Evolutionary conservation across 176 grass and related monocot species (phyloP), one percentile per base, ranked within the genome.

Genomic region (Bromus sterilis): DNA sequence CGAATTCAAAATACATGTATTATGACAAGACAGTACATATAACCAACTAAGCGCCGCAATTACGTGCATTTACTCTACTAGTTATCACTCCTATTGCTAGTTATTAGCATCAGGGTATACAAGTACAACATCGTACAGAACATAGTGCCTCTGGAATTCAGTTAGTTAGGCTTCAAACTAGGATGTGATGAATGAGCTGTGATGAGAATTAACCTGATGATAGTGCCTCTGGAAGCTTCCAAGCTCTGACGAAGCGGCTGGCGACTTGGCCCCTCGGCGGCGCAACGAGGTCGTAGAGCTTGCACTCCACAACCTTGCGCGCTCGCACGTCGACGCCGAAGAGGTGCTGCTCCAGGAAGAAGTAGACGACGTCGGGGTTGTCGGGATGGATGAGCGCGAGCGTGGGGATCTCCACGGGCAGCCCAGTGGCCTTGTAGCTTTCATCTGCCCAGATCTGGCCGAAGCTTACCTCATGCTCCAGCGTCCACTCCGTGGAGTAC

Each of bases 371-470:
- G 15, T 15, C 30, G 72, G 72, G 48, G 72, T 75, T 55, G 10
- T 56, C 31, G 20, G 72, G 72, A 21, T 75, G 72, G 72, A 75
- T 56, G 49, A 75, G 72, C 2, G 48, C 48, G 20, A 75, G 48
- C 6, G 32, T 21, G 49, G 72, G 72, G 48, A 24, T 36, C 48
- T 56, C 30, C 46, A 14, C 2, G 28, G 72, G 31, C 48, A 75
- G 48, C 30, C 72, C 72, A 34, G 72, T 75, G 43, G 48, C 72
- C 72, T 75, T 75, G 72, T 75, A 75, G 72, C 72, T 75, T 20
- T 36, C 11, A 9, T 75, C 72, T 30, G 72, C 72, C 72, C 49
- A 75, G 72, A 75, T 75, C 8, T 75, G 30, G 5, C 4, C 48
- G 13, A 75, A 75, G 30, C 31, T 36, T 49, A 34, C 72, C 49